phyloP scores from a whole-genome alignment of 1,284 basidiomycete species.

The Mycena citricolor region DNA sequence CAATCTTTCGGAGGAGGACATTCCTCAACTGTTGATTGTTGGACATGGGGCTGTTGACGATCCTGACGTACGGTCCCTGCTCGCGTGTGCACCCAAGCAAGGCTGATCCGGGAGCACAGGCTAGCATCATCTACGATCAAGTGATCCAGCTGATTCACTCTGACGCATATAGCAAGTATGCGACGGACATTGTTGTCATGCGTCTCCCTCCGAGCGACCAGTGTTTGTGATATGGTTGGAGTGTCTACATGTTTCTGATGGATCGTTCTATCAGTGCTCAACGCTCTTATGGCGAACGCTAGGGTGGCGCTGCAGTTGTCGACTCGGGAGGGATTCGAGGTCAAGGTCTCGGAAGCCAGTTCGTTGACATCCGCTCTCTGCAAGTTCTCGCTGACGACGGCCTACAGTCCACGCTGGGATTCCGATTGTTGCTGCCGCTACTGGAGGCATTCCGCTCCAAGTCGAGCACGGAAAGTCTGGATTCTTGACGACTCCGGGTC shows the following conservation, averaged over 20 bases:
- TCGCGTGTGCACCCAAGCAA: neutral
- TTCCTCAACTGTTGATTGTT: conserved; percentile 81
- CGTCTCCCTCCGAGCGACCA: conserved; percentile 79
- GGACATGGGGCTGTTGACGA: conserved; percentile 89
- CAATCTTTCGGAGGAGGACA: conserved; percentile 49
- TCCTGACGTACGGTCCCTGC: conserved; percentile 47
- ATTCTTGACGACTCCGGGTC: conserved; percentile 69
- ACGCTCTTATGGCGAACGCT: conserved; percentile 74
- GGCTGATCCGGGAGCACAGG: conserved; percentile 27
- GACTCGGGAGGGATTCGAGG: conserved; percentile 87
- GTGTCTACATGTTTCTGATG: conserved; percentile 1
- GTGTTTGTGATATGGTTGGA: conserved; percentile 44
- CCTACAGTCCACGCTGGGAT: conserved; percentile 69
- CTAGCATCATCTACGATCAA: conserved; percentile 83
- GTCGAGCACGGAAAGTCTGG: conserved; percentile 82
- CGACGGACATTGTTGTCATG: conserved; percentile 75
- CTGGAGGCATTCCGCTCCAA: conserved; percentile 88
- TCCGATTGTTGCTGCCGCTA: conserved; percentile 76
- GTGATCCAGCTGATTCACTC: conserved; percentile 57
- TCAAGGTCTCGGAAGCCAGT: conserved; percentile 84
- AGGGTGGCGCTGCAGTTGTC: conserved; percentile 78
- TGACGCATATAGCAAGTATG: conserved; percentile 53
- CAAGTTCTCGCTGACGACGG: neutral
- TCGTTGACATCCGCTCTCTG: neutral
- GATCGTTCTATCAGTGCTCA: conserved; percentile 57